These are phyloP conservation scores for Colletotrichum filicis DNA, from an alignment of 2,329 filamentous ascomycete genomes.

Conservation along the genomic window DNA sequence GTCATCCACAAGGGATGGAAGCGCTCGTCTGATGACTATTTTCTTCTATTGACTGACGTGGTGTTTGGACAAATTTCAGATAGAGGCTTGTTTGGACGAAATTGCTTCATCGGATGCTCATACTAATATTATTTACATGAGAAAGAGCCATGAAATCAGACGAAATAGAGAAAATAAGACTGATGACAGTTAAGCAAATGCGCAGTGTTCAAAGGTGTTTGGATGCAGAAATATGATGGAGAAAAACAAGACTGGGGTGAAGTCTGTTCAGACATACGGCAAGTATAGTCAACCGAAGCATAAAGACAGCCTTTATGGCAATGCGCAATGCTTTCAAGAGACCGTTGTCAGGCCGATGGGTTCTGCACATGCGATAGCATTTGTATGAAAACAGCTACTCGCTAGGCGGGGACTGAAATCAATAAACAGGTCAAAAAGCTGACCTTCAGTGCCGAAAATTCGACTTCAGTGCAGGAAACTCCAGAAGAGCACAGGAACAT, in stretches of 20 bases:
- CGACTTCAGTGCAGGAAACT: neutral
- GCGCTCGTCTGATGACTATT: neutral
- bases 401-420: neutral
- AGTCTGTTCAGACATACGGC: too few species aligned
- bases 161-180: neutral
- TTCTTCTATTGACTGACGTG: neutral
- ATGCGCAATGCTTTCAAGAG: too few species aligned
- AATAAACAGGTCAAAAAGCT: neutral
- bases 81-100: neutral
- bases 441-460: neutral
- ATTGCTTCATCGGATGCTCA: neutral
- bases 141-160: neutral
- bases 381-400: neutral
- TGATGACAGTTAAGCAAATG: too few species aligned
- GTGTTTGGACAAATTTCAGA: neutral
- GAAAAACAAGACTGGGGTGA: too few species aligned
- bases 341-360: neutral
- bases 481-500: neutral
- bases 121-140: neutral
- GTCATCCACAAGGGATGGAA: neutral
- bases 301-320: too few species aligned
- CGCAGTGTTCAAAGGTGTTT: too few species aligned
- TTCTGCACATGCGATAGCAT: neutral
- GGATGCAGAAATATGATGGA: too few species aligned
- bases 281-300: too few species aligned